Percentiles rank a stretch among this genome's conserved stretches.
Evolutionary conservation across 2,329 filamentous ascomycete species (phyloP).

Genomic region (Fusarium stilboides): DNA sequence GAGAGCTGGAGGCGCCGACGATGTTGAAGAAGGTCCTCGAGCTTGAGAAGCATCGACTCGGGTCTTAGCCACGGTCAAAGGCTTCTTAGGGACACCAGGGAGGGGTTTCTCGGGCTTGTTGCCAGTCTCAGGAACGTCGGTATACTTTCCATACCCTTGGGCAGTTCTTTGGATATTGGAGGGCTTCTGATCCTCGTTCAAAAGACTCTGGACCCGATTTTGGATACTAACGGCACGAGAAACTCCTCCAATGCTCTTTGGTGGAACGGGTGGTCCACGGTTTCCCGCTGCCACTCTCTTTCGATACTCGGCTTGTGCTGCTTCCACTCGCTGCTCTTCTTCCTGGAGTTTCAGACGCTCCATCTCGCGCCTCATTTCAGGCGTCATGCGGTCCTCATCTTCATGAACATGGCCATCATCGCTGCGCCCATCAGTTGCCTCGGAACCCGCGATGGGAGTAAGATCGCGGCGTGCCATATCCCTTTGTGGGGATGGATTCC

Average conservation of each 20-base stretch:
- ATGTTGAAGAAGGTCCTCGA: constrained; percentile 36
- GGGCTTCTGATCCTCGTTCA: constrained; percentile 81
- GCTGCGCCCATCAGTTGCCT: constrained; percentile 71
- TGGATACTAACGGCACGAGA: constrained; percentile 88
- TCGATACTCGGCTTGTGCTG: constrained; percentile 90
- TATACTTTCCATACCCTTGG: constrained; percentile 91
- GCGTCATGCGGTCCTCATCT: constrained; percentile 79
- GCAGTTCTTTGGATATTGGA: constrained; percentile 77
- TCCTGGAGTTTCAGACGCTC: constrained; percentile 86
- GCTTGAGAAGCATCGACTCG: constrained; percentile 49
- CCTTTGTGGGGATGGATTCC: constrained; percentile 66
- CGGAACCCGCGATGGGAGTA: constrained; percentile 83
- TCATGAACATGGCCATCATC: constrained; percentile 75
- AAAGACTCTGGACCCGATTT: constrained; percentile 86
- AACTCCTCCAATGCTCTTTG: constrained; percentile 70
- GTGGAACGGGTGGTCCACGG: constrained; percentile 59
- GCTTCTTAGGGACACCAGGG: constrained; percentile 68
- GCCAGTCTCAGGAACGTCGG: constrained; percentile 66
- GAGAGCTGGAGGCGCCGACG: constrained; percentile 47
- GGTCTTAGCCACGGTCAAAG: constrained; percentile 57
- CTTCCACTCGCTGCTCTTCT: constrained; percentile 91
- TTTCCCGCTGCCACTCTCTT: constrained; percentile 74
- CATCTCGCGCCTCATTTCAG: constrained; percentile 90
- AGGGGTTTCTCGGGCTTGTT: constrained; percentile 57
- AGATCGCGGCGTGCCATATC: constrained; percentile 66